Evolutionary conservation across 345 rosid species (phyloP).

Genomic region (Populus ilicifolia): DNA sequence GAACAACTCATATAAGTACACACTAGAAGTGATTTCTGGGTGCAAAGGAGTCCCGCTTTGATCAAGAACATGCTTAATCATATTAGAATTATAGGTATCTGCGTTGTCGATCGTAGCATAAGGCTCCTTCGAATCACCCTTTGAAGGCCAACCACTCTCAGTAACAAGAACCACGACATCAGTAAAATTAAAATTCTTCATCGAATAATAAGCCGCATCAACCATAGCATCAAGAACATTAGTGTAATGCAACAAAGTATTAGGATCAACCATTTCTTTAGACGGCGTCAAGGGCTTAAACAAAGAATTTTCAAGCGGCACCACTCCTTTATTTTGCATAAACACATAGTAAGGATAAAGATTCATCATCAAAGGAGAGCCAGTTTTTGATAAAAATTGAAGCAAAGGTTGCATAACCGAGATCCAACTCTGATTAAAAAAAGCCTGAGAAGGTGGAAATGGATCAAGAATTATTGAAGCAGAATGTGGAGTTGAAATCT

Average conservation of each 20-base stretch:
- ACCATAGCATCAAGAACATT: constrained; percentile 95
- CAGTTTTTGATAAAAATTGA: constrained; percentile 72
- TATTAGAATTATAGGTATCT: constrained; percentile 77
- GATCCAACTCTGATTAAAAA: constrained; percentile 78
- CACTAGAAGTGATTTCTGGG: constrained; percentile 77
- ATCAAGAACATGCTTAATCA: constrained; percentile 85
- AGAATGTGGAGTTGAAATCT: constrained; percentile 89
- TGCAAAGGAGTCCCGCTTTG: constrained; percentile 75
- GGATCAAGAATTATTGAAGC: constrained; percentile 74
- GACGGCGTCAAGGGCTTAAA: constrained; percentile 86
- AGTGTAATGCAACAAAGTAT: constrained; percentile 88
- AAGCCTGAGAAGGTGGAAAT: constrained; percentile 95
- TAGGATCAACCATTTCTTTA: constrained; percentile 97
- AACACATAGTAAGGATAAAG: constrained; percentile 93
- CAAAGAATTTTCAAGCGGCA: constrained; percentile 81
- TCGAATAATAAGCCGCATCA: constrained; percentile 84
- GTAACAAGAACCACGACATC: constrained; percentile 80
- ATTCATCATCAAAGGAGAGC: constrained; percentile 93
- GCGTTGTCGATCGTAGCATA: constrained; percentile 82
- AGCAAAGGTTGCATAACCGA: constrained; percentile 69
- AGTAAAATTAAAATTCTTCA: constrained; percentile 82
- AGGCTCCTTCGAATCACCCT: constrained; percentile 82
- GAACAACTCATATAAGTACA: constrained; percentile 79
- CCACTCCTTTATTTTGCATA: constrained; percentile 94
- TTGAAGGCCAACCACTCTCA: constrained; percentile 86